Base-by-base conservation (phyloP, 192 early-diverging fungal genomes). In the Coemansia sp. region DNA sequence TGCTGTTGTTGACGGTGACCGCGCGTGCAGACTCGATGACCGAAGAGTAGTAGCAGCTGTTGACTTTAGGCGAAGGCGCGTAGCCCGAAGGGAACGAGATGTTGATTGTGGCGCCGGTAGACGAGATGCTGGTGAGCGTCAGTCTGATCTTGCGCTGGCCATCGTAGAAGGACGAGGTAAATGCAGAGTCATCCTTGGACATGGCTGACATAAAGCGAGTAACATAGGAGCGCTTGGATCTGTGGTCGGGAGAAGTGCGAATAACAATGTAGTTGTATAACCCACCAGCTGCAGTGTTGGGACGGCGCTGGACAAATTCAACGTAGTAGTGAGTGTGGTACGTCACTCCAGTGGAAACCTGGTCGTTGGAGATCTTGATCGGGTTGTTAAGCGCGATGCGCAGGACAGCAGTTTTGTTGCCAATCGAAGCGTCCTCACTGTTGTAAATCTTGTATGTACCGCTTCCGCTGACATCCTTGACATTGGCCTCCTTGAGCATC, bases 261-360 rank as follows among this genome's bases (percentile, higher is more conserved):
- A 56, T 20, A 56, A 56, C 54, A 14, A 56, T 2, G 22, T 56
- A 56, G 54, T 56, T 56, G n/a, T n/a, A n/a, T n/a, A n/a, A n/a
- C n/a, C 7, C 20, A 20, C 15, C 54, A 14, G 12, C 54, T 8
- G 8, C 11, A 8, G 11, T 56, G 22, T 20, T 56, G 20, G 54
- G 17, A 20, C 11, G 20, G 2, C 20, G 54, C 54, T 14, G 54
- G 11, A 20, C 20, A 7, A 56, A 20, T 1, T 56, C 54, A 1
- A 56, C 54, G 54, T 56, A 56, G 54, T 56, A 56, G 22, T 56
- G 54, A n/a, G 54, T 56, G 11, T 56, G 54, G 22, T 56, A 56
- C 7, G 54, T 56, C 11, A 56, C 54, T 8, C 54, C 54, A 8
- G 12, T 56, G 20, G 54, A 56, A 22, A 56, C 20, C 11, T 8